A percentile compares a stretch with the other conserved stretches of the same genome.
Conservation (phyloP, 2,329 filamentous ascomycete genomes). For the Talaromyces sp. region DNA sequence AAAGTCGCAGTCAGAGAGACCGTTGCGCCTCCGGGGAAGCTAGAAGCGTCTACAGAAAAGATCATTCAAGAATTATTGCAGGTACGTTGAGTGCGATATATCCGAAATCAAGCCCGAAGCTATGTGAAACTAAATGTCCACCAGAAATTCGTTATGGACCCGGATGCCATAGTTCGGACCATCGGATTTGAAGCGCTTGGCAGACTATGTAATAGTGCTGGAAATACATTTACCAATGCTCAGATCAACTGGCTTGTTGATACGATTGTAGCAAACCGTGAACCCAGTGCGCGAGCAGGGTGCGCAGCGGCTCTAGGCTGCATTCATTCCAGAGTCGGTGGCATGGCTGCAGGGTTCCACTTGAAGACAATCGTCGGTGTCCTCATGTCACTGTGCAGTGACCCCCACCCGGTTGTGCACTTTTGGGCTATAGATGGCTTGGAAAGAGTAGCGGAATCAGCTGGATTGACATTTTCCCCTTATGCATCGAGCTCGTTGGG, state of each 20-base stretch:
- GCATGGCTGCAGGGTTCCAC: conserved; percentile 95
- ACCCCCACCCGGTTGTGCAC: conserved; percentile 90
- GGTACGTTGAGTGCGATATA: conserved; percentile 40
- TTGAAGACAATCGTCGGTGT: conserved; percentile 97
- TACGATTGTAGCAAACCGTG: conserved; percentile 87
- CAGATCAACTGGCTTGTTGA: conserved; percentile 92
- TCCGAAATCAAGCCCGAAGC: neutral
- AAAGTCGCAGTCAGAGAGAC: conserved; percentile 82
- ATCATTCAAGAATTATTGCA: conserved; percentile 65
- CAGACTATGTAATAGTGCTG: conserved; percentile 75
- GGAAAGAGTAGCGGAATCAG: conserved; percentile 80
- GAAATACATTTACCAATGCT: conserved; percentile 79
- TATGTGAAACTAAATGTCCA: conserved; percentile 5
- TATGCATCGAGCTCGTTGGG: conserved; percentile 88
- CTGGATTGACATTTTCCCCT: conserved; percentile 82
- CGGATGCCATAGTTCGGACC: conserved; percentile 78
- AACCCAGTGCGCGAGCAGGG: conserved; percentile 86
- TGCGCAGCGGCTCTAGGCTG: conserved; percentile 90
- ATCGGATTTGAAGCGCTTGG: conserved; percentile 82
- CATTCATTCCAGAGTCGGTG: conserved; percentile 91
- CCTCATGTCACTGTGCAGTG: conserved; percentile 93
- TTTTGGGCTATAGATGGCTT: conserved; percentile 93
- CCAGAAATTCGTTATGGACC: conserved; percentile 68
- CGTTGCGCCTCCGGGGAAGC: conserved; percentile 63
- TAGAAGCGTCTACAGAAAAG: conserved; percentile 74